These are phyloP conservation scores for Xylogone sp. DNA, from an alignment of 2,329 filamentous ascomycete species.

Conservation along the genomic window DNA sequence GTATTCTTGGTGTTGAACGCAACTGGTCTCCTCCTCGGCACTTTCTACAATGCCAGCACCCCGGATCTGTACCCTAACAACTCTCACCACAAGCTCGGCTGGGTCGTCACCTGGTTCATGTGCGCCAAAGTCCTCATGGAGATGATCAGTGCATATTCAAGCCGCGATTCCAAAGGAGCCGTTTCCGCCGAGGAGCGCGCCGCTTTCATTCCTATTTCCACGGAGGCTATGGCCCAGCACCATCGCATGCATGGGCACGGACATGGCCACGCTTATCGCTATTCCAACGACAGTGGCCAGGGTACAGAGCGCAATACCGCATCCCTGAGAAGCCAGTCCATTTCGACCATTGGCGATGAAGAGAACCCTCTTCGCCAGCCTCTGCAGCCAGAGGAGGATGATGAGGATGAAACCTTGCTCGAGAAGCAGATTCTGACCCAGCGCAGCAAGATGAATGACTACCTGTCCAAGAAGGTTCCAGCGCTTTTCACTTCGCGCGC, in stretches of 20 bases:
- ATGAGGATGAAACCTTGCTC: slow-evolving; percentile 39
- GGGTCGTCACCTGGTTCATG: slow-evolving; percentile 73
- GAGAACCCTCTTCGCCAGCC: slow-evolving; percentile 2
- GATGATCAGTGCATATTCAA: slow-evolving; percentile 21
- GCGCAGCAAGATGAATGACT: slow-evolving; percentile 41
- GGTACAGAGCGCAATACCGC: slow-evolving; percentile 68
- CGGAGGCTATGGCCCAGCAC: slow-evolving; percentile 49
- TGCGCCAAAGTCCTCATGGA: slow-evolving; percentile 64
- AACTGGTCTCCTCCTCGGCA: slow-evolving; percentile 59
- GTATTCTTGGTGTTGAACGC: slow-evolving; percentile 61
- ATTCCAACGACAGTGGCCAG: slow-evolving; percentile 68
- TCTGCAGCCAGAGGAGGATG: slow-evolving; percentile 1
- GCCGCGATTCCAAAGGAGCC: slow-evolving; percentile 21
- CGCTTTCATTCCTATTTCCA: slow-evolving; percentile 60
- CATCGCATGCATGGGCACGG: slow-evolving; percentile 37
- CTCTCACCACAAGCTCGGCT: slow-evolving; percentile 79
- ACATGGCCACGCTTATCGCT: slow-evolving; percentile 43
- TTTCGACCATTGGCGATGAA: slow-evolving; percentile 55
- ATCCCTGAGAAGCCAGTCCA: slow-evolving; percentile 61
- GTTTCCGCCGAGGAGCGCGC: slow-evolving; percentile 43
- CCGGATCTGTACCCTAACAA: slow-evolving; percentile 84
- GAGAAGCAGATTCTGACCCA: slow-evolving; percentile 35
- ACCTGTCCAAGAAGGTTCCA: slow-evolving; percentile 51
- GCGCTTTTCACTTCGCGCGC: slow-evolving; percentile 51
- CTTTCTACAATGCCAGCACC: slow-evolving; percentile 74